Evolutionary conservation across 148 eudicot species (phyloP).

Genomic region (Linanthus parryae): DNA sequence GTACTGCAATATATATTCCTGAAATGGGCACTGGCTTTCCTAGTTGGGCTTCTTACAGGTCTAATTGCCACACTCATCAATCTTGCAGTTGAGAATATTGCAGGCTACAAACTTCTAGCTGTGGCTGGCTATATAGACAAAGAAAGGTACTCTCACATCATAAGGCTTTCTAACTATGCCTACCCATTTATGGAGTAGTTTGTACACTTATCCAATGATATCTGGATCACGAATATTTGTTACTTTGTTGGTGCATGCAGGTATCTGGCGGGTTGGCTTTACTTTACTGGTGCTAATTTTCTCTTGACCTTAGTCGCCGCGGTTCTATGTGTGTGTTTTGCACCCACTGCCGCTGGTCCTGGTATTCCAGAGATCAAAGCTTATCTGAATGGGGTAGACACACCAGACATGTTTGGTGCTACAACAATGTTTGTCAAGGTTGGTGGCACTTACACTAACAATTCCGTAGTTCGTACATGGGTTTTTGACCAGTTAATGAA

Average conservation of each 20-base stretch:
- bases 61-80: slow-evolving; percentile 36
- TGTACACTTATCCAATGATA: too few relatives aligned
- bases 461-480: too few relatives aligned
- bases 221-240: neutral
- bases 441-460: too few relatives aligned
- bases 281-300: slow-evolving; percentile 49
- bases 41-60: slow-evolving; percentile 45
- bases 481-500: neutral
- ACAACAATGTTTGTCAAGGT: slow-evolving; percentile 81
- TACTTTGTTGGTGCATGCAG: slow-evolving; percentile 37
- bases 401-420: slow-evolving; percentile 80
- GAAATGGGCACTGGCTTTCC: slow-evolving; percentile 44
- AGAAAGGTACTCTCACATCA: slow-evolving; percentile 20
- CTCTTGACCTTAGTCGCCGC: slow-evolving; percentile 53
- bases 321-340: slow-evolving; percentile 56
- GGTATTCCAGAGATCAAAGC: slow-evolving; percentile 92
- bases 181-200: too few relatives aligned
- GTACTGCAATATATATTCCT: slow-evolving; percentile 33
- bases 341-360: slow-evolving; percentile 91
- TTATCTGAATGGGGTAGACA: slow-evolving; percentile 75
- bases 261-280: slow-evolving; percentile 53
- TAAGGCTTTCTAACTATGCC: too few relatives aligned
- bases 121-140: slow-evolving; percentile 27
- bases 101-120: slow-evolving; percentile 39
- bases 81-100: slow-evolving; percentile 51